Conservation (phyloP, 805 yeast species). For the Monosporozyma siamensis region DNA sequence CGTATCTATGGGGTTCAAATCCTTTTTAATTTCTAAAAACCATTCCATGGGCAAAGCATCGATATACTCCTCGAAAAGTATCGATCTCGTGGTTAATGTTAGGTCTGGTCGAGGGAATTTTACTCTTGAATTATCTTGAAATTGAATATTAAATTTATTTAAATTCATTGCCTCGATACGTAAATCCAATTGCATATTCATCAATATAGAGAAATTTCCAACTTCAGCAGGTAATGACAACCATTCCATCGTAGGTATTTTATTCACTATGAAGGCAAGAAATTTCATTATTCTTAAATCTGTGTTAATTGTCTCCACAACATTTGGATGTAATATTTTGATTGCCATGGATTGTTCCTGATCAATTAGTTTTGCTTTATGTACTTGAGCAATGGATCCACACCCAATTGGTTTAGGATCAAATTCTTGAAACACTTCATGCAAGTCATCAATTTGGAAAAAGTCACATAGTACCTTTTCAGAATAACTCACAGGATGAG, state of each 20-base stretch:
- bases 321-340: constrained; percentile 87
- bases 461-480: constrained; percentile 37
- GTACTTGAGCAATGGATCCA: constrained; percentile 98
- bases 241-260: constrained; percentile 96
- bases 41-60: constrained; percentile 75
- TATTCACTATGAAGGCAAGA: constrained; percentile 62
- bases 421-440: constrained; percentile 75
- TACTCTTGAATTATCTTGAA: constrained; percentile 46
- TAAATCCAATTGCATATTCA: constrained; percentile 82
- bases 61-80: constrained; percentile 78
- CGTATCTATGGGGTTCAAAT: constrained; percentile 5
- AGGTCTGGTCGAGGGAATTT: constrained; percentile 57
- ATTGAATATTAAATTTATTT: constrained; percentile 60
- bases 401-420: constrained; percentile 75
- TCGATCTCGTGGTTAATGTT: constrained; percentile 55
- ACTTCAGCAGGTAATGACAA: constrained; percentile 90
- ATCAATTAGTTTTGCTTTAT: constrained; percentile 44
- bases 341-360: constrained; percentile 59
- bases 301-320: constrained; percentile 58
- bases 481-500: constrained; percentile 61
- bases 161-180: constrained; percentile 84
- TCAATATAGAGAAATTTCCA: constrained; percentile 71
- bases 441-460: constrained; percentile 47
- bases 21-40: constrained; percentile 41
- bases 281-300: constrained; percentile 78